Conservation (phyloP, 2,329 filamentous ascomycete species). For the Alternaria sp. region DNA sequence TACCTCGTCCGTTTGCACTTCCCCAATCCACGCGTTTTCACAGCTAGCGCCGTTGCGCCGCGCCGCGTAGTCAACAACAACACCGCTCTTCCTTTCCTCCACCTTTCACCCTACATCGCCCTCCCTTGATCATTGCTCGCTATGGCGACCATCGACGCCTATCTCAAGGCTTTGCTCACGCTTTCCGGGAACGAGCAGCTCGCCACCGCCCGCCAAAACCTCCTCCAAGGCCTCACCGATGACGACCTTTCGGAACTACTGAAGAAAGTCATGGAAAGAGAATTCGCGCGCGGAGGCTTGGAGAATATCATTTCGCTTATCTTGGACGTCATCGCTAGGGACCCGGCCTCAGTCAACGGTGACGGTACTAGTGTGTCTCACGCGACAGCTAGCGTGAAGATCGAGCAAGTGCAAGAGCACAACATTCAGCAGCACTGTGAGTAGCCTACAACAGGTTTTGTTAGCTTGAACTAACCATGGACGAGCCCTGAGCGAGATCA, state of each 20-base stretch:
- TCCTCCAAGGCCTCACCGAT: not conserved
- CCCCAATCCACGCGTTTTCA: not conserved
- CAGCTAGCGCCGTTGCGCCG: not conserved
- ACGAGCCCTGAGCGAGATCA: too few species aligned
- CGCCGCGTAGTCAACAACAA: not conserved
- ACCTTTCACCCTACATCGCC: rapidly evolving
- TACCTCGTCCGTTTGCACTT: not conserved
- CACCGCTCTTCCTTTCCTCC: not conserved
- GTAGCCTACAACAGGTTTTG: too few species aligned
- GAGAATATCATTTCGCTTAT: not conserved
- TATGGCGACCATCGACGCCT: not conserved
- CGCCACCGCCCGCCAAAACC: not conserved
- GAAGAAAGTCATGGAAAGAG: not conserved
- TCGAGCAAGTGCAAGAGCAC: rapidly evolving
- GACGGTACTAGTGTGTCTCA: not conserved
- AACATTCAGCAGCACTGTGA: not conserved
- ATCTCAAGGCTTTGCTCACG: not conserved
- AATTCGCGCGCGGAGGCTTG: not conserved
- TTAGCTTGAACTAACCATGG: rapidly evolving
- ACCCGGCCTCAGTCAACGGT: not conserved
- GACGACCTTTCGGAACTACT: not conserved
- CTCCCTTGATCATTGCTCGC: not conserved
- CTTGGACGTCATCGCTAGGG: not conserved
- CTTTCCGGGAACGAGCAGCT: not conserved
- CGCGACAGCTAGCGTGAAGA: not conserved